Base-by-base conservation (phyloP, 2,329 filamentous ascomycete genomes). In the Ilyonectria destructans region DNA sequence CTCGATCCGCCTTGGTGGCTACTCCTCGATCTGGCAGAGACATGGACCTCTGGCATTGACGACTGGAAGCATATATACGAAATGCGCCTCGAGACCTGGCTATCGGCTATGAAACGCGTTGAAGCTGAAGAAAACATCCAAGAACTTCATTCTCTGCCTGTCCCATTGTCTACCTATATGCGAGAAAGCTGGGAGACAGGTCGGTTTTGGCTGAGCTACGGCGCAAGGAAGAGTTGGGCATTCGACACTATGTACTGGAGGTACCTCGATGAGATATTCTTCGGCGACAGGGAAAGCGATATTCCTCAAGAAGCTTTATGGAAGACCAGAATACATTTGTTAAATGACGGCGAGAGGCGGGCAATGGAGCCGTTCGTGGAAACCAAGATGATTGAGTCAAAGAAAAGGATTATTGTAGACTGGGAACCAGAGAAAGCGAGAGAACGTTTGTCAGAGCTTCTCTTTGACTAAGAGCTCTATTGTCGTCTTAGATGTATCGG, bases 1-100 rank as follows among this genome's bases (percentile, higher is more conserved):
- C 69, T 78, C 21, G 78, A 80, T 55, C 76, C 80, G 2, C 82
- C 81, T 1, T 83, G 80, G 80, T 83, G 81, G 81, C 70, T 84
- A 1, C 70, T 83, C 0, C 65, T 83, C 1, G 72, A 81, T 2
- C 45, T 48, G 6, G 71, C 77, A 0, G 80, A 83, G 51, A 73
- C 70, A 46, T 83, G 82, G 80, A n/a, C 59, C 1, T 49, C 43
- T 1, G 79, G 78, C 1, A 73, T 81, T 9, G 70, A 74, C 1
- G 66, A 72, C 3, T 84, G 80, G 78, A 71, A 54, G 7, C 58
- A 68, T 3, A 54, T 55, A 1, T 84, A 83, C 59, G 77, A 79
- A 26, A 37, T 12, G 2, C 78, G 78, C 0, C 68, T 84, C 0
- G 13, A 74, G 17, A 80, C 72, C 1, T 85, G 79, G 70, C 69